Base-by-base conservation (phyloP, 2,329 filamentous ascomycete genomes). In the Fusarium nurragi region DNA sequence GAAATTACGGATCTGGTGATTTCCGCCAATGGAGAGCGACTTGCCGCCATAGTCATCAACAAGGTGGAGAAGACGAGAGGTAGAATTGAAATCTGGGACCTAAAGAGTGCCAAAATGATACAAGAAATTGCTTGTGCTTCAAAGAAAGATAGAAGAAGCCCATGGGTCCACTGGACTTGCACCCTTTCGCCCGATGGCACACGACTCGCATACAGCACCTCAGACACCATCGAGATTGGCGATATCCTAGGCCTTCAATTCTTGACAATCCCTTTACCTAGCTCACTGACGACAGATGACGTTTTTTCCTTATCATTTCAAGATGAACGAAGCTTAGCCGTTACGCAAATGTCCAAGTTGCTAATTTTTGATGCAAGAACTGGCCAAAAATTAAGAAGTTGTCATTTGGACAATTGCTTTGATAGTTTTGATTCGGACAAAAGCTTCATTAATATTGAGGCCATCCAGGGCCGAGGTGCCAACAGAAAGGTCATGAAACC, bases 271-370 rank as follows among this genome's bases (percentile, higher is more conserved):
- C n/a, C 12, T 18, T 28, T 8, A 1, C 16, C 5, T 1, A 14
- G n/a, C n/a, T n/a, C n/a, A n/a, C n/a, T n/a, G n/a, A n/a, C n/a
- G n/a, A n/a, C n/a, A n/a, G n/a, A n/a, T n/a, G 6, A 4, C 3
- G 1, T 6, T 9, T 3, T 12, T 16, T 16, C 12, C 4, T 12
- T 44, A 6, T 11, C n/a, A 5, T 46, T 52, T 9, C 11, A 18
- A 12, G 12, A 10, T 4, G 18, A 9, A 0, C 8, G 13, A 13
- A 8, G 46, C 4, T 18, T 45, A 4, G 14, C 5, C 2, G 9
- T 45, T 11, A 5, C 1, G 1, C 2, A 2, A 4, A n/a, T n/a
- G n/a, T 0, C 0, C 0, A 9, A 13, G 14, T n/a, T 30, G 16
- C 4, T 2, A 3, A n/a, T 8, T 2, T 34, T 26, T 13, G 28